Base-by-base conservation (phyloP, 495 filamentous ascomycete genomes). In the Tuber brumale region DNA sequence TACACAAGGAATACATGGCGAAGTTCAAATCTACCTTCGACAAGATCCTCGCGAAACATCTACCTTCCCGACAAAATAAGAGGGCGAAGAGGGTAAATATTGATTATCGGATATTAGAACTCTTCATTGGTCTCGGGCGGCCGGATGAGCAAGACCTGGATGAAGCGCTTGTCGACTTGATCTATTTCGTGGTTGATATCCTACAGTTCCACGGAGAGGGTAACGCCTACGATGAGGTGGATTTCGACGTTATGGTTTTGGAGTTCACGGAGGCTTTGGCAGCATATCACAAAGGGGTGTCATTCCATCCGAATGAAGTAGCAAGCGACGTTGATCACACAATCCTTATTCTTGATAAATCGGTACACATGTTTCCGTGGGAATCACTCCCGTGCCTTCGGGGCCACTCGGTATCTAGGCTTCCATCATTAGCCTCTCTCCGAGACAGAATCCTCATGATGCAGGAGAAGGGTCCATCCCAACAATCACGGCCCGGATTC, bases 211-310 rank as follows among this genome's bases (percentile, higher is more conserved):
- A 96, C 78, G 95, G 95, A 2, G 95, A 99, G 84, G 89, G 90
- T 44, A 98, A 98, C 83, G 95, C 96, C 3, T 97, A 97, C 85
- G 96, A 98, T 82, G 95, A 99, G 85, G 92, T 99, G 80, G 94
- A 99, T 83, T 95, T 97, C 79, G 95, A 99, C 81, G 88, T 89
- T 72, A 94, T 97, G 87, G 89, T 92, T 23, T 86, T 97, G 27
- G 93, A 95, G 57, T 93, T 92, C 1, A 87, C 91, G 10, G 93
- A 96, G 83, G 92, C 93, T 8, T 85, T 98, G 27, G 87, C 90
- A 41, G 86, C 88, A 1, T 97, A 98, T 80, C 91, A 99, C 80
- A 87, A 89, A 39, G 87, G 87, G 39, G 85, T 84, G 10, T 85
- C 84, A 21, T 82, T 82, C 37, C 75, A 74, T 39, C 81, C 81